These are phyloP conservation scores for Perkinsus olseni DNA, from an alignment of 169 alveolate genomes.

Conservation along the genomic window DNA sequence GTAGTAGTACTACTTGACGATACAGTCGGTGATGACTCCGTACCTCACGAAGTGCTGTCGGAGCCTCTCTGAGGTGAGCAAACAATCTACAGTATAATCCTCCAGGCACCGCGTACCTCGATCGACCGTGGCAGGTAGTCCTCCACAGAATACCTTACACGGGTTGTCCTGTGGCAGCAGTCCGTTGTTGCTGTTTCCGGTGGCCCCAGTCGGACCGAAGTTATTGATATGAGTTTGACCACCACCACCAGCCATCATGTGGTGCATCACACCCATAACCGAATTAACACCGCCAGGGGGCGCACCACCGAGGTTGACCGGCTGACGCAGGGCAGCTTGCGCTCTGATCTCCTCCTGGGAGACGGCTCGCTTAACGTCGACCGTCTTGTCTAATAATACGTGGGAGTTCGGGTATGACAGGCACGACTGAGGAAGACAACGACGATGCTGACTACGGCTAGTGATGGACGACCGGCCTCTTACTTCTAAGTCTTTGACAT, in stretches of 20 bases:
- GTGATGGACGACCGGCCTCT: not conserved
- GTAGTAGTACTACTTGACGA: not conserved
- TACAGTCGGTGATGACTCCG: not conserved
- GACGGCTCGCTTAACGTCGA: not conserved
- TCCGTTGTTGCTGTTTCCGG: not conserved
- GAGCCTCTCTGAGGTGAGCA: not conserved
- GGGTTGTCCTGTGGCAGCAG: not conserved
- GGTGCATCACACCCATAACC: not conserved
- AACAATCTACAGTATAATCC: too few relatives aligned
- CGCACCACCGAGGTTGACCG: not conserved
- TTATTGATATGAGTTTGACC: not conserved
- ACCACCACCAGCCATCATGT: not conserved
- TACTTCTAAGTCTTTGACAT: slow-evolving; percentile 36
- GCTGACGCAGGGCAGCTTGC: not conserved
- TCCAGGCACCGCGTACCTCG: not conserved
- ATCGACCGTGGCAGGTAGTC: not conserved
- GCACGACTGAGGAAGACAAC: not conserved
- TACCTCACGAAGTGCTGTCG: not conserved
- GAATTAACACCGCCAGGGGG: not conserved
- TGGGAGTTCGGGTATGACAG: not conserved
- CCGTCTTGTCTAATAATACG: not conserved
- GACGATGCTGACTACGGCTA: not conserved
- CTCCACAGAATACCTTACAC: not conserved
- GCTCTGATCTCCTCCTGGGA: not conserved
- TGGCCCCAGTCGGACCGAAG: not conserved